Base-by-base conservation (phyloP, 2,329 filamentous ascomycete genomes). In the Sporothrix variecibatus region DNA sequence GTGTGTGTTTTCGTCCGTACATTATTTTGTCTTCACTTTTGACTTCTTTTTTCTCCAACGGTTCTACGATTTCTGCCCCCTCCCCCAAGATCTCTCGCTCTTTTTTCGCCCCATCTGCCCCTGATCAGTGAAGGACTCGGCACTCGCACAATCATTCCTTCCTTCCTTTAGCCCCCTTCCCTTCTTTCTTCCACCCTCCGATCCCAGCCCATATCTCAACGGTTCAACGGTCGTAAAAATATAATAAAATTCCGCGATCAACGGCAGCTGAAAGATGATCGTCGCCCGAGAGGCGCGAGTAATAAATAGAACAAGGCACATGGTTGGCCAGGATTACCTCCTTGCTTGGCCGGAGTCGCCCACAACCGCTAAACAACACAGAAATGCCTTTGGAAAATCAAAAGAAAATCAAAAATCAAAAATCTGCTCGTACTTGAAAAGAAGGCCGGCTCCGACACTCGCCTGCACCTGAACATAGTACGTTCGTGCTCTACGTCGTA, bases 121-220 rank as follows among this genome's bases (percentile, higher is more conserved):
- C n/a, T 60, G 28, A 38, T 53, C 67, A 38, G 46, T 49, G 38
- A 46, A 60, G 69, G 69, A 62, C 69, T 53, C 69, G 51, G 51
- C 46, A 60, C 53, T 71, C 53, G 38, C 9, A 1, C 34, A 62
- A 62, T 71, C 34, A 62, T 49, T 71, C 69, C 69, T 71, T 62
- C 53, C 23, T 46, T 71, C 46, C 46, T 69, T 69, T 38, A 23
- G 67, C 67, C 17, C 46, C 62, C 62, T 12, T 40, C 60, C 60
- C 34, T 65, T 43, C 53, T 1, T 15, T 26, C 34, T 26, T 12
- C 28, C 31, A 20, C 56, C 28, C 12, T 46, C 65, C 65, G 65
- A 69, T 69, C 68, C 34, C 49, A 58, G 49, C 68, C 34, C 68
- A 20, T 28, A 58, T 70, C 68, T 58, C 68, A 31, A n/a, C 49